These are phyloP conservation scores for Tetradesmus lagerheimii DNA, from an alignment of 139 green algal species.

Conservation along the genomic window DNA sequence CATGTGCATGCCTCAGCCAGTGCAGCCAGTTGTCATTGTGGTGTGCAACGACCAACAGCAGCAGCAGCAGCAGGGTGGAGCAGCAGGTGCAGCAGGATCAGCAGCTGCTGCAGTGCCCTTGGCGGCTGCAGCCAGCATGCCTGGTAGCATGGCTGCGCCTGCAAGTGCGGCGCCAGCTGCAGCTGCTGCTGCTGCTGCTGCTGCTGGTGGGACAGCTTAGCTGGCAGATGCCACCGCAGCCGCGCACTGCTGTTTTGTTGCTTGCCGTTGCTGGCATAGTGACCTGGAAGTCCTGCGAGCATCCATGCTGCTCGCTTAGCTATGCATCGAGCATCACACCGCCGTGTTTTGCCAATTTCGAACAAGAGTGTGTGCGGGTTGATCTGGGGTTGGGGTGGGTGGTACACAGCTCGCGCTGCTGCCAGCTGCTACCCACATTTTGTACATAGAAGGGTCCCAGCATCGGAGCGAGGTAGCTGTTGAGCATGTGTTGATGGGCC, in stretches of 20 bases:
- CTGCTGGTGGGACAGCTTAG: background rate
- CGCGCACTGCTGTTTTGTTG: background rate
- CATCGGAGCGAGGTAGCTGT: background rate
- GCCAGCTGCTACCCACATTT: background rate
- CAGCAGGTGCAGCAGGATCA: background rate
- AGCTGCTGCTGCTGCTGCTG: background rate
- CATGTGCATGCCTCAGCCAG: constrained; percentile 36
- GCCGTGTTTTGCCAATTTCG: background rate
- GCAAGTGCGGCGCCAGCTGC: background rate
- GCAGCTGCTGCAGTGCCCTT: background rate
- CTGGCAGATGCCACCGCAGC: background rate
- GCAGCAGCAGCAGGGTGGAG: constrained; percentile 2
- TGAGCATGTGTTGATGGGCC: background rate
- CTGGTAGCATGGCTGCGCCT: too few relatives aligned
- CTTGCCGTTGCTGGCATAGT: background rate
- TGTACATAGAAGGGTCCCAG: background rate
- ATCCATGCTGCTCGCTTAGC: too few relatives aligned
- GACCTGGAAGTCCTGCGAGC: too few relatives aligned
- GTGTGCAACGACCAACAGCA: constrained; percentile 33
- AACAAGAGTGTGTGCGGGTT: background rate
- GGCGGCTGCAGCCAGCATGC: too few relatives aligned
- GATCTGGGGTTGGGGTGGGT: background rate
- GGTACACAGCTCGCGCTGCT: too few relatives aligned
- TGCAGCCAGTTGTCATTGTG: constrained; percentile 23
- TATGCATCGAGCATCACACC: too few relatives aligned